Base-by-base conservation (phyloP, 345 rosid species). In the Eucalyptus pauciflora region DNA sequence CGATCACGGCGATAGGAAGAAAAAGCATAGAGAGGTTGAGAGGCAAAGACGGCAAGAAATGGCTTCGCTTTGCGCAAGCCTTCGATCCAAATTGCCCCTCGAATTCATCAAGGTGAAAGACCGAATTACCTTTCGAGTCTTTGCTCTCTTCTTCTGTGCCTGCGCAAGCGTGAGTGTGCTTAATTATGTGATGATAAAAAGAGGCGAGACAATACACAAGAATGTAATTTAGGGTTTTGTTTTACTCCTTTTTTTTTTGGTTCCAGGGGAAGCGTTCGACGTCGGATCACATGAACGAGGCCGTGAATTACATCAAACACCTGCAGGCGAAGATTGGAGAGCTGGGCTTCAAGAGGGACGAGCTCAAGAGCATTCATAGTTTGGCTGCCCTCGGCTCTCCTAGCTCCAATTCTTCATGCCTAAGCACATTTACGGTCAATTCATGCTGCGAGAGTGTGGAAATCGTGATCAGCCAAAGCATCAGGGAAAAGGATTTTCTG, bases 231-330 rank as follows among this genome's bases (percentile, higher is more conserved):
- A 87, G 67, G 89, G 87, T 91, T 86, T 79, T 87, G 31, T 87
- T 58, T 87, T 51, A 5, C 33, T 17, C 25, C 5, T 45, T 31
- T 92, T 52, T 33, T 46, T 92, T 52, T 33, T 43, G 6, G 6
- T 41, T 41, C 41, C 90, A 96, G 99, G 98, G 98, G 91, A 97
- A 95, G 92, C 94, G 99, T 22, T 94, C 99, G 49, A 93, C 92
- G 88, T 95, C 98, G 45, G 99, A 96, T 93, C 97, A 94, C 79
- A 94, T 96, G 91, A 87, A 93, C 80, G 99, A 93, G 91, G 97
- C 97, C 5, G 94, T 91, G 90, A 94, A 94, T 69, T 95, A 96
- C 88, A 94, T 97, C 88, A 94, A 90, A 86, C 90, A 93, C 87
- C 88, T 94, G 17, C 92, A 93, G 88, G 89, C 50, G 83, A 94